Percentiles rank a stretch among this genome's conserved stretches.
Evolutionary conservation across 441 rosid genomes (phyloP).

Genomic region (Populus hybrid): DNA sequence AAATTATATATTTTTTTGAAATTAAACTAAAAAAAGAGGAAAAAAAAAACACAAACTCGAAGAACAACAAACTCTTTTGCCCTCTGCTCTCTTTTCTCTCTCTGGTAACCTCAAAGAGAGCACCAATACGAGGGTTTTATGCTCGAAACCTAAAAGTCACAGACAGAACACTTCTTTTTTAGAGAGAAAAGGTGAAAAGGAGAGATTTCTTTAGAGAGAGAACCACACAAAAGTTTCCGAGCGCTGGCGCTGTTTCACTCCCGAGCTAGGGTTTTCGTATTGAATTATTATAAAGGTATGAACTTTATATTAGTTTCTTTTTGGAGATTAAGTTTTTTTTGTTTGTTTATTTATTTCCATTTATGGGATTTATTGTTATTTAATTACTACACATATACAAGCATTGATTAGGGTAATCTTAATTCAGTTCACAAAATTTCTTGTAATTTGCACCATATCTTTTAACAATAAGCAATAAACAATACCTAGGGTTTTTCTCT

Average conservation of each 20-base stretch:
- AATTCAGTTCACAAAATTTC: slow-evolving; percentile 6
- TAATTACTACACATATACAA: slow-evolving; percentile 3
- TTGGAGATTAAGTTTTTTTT: slow-evolving; percentile 3
- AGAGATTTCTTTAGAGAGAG: slow-evolving; percentile 9
- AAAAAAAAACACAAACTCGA: neutral
- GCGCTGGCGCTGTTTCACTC: slow-evolving; percentile 18
- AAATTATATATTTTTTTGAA: slow-evolving; percentile 10
- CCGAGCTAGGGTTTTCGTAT: slow-evolving; percentile 34
- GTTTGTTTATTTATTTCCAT: slow-evolving; percentile 21
- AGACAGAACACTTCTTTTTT: slow-evolving; percentile 10
- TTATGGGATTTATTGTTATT: slow-evolving; percentile 17
- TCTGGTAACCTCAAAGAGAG: slow-evolving; percentile 30
- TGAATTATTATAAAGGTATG: slow-evolving; percentile 6
- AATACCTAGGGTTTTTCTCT: slow-evolving; percentile 29
- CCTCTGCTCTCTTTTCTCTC: slow-evolving; percentile 19
- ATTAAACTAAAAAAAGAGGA: neutral
- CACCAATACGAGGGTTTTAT: slow-evolving; percentile 32
- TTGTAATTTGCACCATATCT: slow-evolving; percentile 7
- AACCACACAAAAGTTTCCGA: slow-evolving; percentile 6
- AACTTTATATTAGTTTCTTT: neutral
- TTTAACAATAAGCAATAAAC: neutral
- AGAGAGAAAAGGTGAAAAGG: slow-evolving; percentile 10
- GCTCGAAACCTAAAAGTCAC: slow-evolving; percentile 16
- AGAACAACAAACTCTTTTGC: slow-evolving; percentile 29
- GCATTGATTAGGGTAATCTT: slow-evolving; percentile 26